A percentile compares a stretch with the other conserved stretches of the same genome.
phyloP scores from a whole-genome alignment of 2,329 filamentous ascomycete species.

The Ceratocystis eucalypticola region DNA sequence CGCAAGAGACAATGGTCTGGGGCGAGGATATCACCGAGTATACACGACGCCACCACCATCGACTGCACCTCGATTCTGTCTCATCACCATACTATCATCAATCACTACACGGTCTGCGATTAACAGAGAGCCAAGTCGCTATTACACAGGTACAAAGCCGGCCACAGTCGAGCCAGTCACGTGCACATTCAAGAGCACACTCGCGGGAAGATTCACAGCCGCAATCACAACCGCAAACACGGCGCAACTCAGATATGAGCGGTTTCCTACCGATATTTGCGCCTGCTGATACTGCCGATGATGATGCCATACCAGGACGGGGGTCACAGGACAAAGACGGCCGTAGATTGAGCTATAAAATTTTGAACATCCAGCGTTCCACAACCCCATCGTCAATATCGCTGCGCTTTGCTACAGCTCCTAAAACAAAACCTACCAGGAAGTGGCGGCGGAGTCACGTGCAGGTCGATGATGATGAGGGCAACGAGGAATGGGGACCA shows the following conservation, averaged over 20 bases:
- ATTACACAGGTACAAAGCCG: constrained; percentile 2
- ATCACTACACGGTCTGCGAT: background rate
- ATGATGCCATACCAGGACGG: background rate
- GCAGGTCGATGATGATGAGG: constrained; percentile 2
- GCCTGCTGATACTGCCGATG: constrained; percentile 10
- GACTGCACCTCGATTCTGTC: background rate
- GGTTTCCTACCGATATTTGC: constrained; percentile 18
- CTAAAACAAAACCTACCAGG: constrained; percentile 9
- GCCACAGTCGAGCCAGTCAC: background rate
- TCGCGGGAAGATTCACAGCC: background rate
- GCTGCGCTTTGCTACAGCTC: constrained; percentile 16
- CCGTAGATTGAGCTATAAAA: constrained; percentile 17
- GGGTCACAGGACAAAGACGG: constrained; percentile 8
- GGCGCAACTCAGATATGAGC: constrained; percentile 9
- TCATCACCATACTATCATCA: constrained; percentile 2
- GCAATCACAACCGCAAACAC: background rate
- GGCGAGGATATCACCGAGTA: constrained; percentile 15
- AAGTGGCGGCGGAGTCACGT: background rate
- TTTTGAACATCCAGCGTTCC: constrained; percentile 14
- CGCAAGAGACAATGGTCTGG: constrained; percentile 12
- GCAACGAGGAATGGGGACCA: constrained; percentile 12
- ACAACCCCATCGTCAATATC: constrained; percentile 17
- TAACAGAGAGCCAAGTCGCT: constrained; percentile 1
- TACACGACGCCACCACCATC: constrained; percentile 22
- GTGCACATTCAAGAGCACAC: background rate